These are phyloP conservation scores for Coniosporium tulheliwenetii DNA, from an alignment of 2,329 filamentous ascomycete species.

Conservation along the genomic window DNA sequence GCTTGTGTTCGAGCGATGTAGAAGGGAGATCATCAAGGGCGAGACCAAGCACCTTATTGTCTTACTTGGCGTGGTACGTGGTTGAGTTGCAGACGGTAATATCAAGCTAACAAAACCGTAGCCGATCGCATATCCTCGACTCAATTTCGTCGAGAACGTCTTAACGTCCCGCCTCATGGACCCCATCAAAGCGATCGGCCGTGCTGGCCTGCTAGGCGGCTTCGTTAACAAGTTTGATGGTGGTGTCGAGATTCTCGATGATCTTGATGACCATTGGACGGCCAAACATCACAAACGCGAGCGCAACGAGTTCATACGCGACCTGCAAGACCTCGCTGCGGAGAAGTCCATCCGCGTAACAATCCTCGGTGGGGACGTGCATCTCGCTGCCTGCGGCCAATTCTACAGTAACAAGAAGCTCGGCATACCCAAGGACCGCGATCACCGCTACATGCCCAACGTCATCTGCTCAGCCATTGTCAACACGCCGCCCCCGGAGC, in stretches of 20 bases:
- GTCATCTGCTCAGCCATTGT: slow-evolving; percentile 87
- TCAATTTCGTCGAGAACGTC: slow-evolving; percentile 47
- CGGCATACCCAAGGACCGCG: slow-evolving; percentile 68
- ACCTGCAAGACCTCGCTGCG: slow-evolving; percentile 82
- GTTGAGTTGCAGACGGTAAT: slow-evolving; percentile 12
- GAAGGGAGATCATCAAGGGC: slow-evolving; percentile 66
- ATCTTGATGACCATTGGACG: slow-evolving; percentile 94
- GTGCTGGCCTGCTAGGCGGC: slow-evolving; percentile 61
- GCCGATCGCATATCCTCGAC: slow-evolving; percentile 29
- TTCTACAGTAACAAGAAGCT: slow-evolving; percentile 88
- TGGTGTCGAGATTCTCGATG: slow-evolving; percentile 79
- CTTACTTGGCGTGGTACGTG: slow-evolving; percentile 55
- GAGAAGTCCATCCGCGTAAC: slow-evolving; percentile 87
- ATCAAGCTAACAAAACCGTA: slow-evolving; percentile 1
- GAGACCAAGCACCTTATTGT: slow-evolving; percentile 84
- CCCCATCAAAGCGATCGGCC: slow-evolving; percentile 75
- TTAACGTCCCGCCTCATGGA: slow-evolving; percentile 76
- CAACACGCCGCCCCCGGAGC: slow-evolving; percentile 74
- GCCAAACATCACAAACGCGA: slow-evolving; percentile 89
- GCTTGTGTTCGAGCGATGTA: slow-evolving; percentile 70
- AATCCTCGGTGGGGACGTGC: slow-evolving; percentile 85
- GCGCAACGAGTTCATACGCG: slow-evolving; percentile 71
- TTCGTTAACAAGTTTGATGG: slow-evolving; percentile 84
- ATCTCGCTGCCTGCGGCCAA: slow-evolving; percentile 80
- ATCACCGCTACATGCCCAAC: slow-evolving; percentile 95